These are phyloP conservation scores for Kodamaea anthophila DNA, from an alignment of 1,139 yeast species.

Conservation along the genomic window DNA sequence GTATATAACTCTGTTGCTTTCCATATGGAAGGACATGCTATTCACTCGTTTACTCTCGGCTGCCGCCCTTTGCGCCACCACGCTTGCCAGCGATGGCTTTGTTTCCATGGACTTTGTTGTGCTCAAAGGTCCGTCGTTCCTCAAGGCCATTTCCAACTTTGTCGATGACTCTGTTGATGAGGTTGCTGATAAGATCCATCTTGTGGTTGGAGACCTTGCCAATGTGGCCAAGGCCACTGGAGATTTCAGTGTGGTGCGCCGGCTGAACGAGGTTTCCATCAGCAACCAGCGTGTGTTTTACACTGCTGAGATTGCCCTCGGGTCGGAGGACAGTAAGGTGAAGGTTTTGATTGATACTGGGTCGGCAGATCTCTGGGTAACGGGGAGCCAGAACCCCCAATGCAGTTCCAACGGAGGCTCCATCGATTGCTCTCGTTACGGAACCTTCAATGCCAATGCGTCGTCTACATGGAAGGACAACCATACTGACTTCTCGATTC, in stretches of 20 bases:
- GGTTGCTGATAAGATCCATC: neutral
- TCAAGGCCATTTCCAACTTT: constrained; percentile 13
- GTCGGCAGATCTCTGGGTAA: constrained; percentile 63
- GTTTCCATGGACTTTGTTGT: constrained; percentile 18
- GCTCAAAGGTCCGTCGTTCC: constrained; percentile 14
- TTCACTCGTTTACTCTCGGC: constrained; percentile 11
- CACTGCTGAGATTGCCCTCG: constrained; percentile 40
- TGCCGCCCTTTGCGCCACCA: constrained; percentile 10
- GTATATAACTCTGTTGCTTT: too few species aligned
- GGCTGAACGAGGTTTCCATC: constrained; percentile 6
- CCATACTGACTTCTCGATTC: constrained; percentile 30
- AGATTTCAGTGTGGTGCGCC: neutral
- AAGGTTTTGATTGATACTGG: constrained; percentile 61
- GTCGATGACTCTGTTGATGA: constrained; percentile 6
- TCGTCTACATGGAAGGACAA: constrained; percentile 45
- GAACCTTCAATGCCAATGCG: constrained; percentile 42
- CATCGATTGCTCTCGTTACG: constrained; percentile 33
- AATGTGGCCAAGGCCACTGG: neutral
- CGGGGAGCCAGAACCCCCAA: constrained; percentile 17
- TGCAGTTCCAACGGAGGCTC: constrained; percentile 18
- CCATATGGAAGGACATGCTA: too few species aligned
- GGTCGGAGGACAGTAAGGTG: constrained; percentile 49
- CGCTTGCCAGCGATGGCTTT: constrained; percentile 18
- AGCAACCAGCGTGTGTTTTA: constrained; percentile 20
- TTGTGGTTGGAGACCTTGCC: neutral